These are phyloP conservation scores for Aspergillus vadensis DNA, from an alignment of 2,329 filamentous ascomycete species.

Conservation along the genomic window DNA sequence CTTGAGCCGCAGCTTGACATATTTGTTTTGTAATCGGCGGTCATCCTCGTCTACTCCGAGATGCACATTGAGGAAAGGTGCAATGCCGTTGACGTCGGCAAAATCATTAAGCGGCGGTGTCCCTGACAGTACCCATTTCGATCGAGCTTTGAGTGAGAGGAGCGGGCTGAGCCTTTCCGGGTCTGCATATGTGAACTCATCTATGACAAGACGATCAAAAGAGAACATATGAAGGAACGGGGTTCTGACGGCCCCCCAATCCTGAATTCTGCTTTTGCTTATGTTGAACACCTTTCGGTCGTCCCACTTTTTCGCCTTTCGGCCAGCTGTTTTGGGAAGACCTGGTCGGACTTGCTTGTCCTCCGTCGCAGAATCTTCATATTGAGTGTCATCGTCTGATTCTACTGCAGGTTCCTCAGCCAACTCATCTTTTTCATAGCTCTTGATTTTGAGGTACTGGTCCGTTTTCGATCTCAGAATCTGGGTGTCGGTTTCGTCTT, in stretches of 20 bases:
- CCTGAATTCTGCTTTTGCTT: conserved; percentile 7
- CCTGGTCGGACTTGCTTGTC: not conserved
- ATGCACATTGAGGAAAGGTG: conserved; percentile 56
- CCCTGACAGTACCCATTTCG: conserved; percentile 64
- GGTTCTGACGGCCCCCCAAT: conserved; percentile 30
- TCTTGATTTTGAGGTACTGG: conserved; percentile 11
- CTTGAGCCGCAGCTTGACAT: conserved; percentile 39
- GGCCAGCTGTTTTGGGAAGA: conserved; percentile 6
- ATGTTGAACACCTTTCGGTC: conserved; percentile 30
- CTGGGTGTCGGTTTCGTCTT: conserved; percentile 11
- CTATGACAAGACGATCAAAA: conserved; percentile 63
- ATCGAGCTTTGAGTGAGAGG: conserved; percentile 51
- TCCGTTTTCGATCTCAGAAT: conserved; percentile 22
- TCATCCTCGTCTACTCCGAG: conserved; percentile 58
- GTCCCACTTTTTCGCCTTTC: conserved; percentile 18
- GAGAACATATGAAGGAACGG: conserved; percentile 61
- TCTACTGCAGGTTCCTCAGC: not conserved
- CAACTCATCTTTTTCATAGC: not conserved
- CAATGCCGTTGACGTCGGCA: conserved; percentile 61
- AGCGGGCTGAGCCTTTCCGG: conserved; percentile 47
- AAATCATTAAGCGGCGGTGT: conserved; percentile 62
- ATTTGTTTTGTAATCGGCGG: conserved; percentile 47
- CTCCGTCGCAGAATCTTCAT: conserved; percentile 15
- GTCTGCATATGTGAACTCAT: conserved; percentile 64
- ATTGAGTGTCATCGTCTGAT: conserved; percentile 12